These are phyloP conservation scores for Glonium stellatum DNA, from an alignment of 495 filamentous ascomycete genomes.

Conservation along the genomic window DNA sequence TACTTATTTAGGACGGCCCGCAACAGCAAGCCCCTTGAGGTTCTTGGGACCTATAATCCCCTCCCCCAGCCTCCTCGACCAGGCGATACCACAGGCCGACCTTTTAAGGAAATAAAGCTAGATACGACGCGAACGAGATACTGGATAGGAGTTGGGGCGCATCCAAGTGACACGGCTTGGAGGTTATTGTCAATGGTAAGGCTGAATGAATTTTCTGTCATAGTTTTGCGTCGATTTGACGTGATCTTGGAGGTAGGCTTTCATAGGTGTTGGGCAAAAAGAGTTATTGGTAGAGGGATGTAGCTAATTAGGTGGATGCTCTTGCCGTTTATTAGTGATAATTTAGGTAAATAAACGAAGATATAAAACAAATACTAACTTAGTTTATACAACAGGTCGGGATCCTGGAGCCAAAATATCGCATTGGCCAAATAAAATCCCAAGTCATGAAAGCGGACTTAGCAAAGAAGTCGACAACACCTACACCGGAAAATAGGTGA, in stretches of 20 bases:
- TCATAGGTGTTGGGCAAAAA: neutral
- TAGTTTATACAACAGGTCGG: neutral
- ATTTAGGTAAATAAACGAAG: no score
- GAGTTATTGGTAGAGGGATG: no score
- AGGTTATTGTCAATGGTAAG: constrained; percentile 77
- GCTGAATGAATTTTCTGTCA: constrained; percentile 8
- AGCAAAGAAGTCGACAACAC: neutral
- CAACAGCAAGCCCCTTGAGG: constrained; percentile 82
- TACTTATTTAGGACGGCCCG: constrained; percentile 54
- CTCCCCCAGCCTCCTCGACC: constrained; percentile 68
- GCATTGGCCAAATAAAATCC: neutral
- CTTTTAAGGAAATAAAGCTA: constrained; percentile 83
- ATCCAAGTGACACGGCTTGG: constrained; percentile 86
- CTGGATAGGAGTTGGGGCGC: constrained; percentile 94
- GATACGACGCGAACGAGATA: constrained; percentile 78
- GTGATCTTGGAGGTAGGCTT: neutral
- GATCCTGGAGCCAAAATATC: neutral
- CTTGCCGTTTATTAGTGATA: no score
- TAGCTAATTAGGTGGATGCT: no score
- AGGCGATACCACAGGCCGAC: constrained; percentile 57
- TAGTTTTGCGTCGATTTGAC: neutral
- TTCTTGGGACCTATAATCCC: constrained; percentile 90
- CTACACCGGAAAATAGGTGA: neutral
- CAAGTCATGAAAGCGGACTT: neutral
- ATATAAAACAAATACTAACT: no score